Conservation (phyloP, 2,329 filamentous ascomycete species). For the Talaromyces pinophilus region DNA sequence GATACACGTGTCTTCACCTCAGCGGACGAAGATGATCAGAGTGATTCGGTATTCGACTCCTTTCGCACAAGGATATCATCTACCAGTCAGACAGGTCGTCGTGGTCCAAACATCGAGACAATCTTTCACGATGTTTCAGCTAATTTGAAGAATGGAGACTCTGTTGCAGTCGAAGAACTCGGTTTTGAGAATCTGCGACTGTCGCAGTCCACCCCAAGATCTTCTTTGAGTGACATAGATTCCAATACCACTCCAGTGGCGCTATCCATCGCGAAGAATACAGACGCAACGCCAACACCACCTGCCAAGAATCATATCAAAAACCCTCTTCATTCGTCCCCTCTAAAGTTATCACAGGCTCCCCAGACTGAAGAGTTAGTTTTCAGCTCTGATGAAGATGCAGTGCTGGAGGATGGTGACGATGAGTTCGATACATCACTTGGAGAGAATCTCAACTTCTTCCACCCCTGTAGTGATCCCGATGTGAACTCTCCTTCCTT, state of each 20-base stretch:
- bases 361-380: background rate
- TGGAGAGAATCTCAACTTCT: background rate
- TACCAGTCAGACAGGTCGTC: constrained; percentile 54
- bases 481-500: constrained; percentile 28
- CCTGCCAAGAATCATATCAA: background rate
- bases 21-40: constrained; percentile 63
- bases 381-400: constrained; percentile 2
- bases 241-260: constrained; percentile 22
- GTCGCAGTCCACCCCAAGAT: constrained; percentile 30
- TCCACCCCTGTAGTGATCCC: background rate
- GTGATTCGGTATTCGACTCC: constrained; percentile 64
- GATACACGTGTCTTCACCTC: constrained; percentile 60
- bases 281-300: constrained; percentile 20
- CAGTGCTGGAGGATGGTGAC: constrained; percentile 7
- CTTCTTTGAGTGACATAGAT: constrained; percentile 28
- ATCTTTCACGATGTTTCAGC: constrained; percentile 60
- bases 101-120: constrained; percentile 62
- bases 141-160: constrained; percentile 42
- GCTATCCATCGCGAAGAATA: constrained; percentile 16
- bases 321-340: constrained; percentile 6
- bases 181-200: constrained; percentile 50
- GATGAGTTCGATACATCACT: constrained; percentile 18
- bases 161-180: constrained; percentile 51
- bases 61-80: constrained; percentile 60
- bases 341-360: constrained; percentile 2